Conservation (phyloP, 192 early-diverging fungal genomes). For the Coemansia interrupta region DNA sequence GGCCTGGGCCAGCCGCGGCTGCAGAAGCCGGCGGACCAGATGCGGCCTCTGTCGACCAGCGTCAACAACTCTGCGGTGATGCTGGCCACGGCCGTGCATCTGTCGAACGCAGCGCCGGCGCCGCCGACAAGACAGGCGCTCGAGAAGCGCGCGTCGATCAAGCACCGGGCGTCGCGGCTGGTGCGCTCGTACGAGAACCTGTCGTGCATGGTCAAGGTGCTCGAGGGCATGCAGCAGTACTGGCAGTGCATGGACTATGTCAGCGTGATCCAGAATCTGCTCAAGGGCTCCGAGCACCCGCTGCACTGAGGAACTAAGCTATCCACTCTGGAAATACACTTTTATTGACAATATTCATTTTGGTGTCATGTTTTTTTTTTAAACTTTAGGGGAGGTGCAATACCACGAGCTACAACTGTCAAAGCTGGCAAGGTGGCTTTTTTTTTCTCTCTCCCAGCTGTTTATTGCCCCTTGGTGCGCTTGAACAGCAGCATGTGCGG, state of each 20-base stretch:
- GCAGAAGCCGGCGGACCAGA: constrained; percentile 22
- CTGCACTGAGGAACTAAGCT: constrained; percentile 15
- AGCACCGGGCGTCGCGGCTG: constrained; percentile 27
- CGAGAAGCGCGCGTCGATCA: constrained; percentile 31
- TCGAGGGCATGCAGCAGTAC: constrained; percentile 55
- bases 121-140: constrained; percentile 11
- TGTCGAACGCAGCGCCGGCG: constrained; percentile 24
- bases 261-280: constrained; percentile 38
- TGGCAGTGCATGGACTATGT: constrained; percentile 55
- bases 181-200: constrained; percentile 48
- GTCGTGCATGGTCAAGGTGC: constrained; percentile 53
- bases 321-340: neutral
- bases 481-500: constrained; percentile 52
- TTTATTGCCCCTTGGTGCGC: constrained; percentile 18
- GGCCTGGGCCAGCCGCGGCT: constrained; percentile 12
- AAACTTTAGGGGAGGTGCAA: too few species aligned
- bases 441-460: too few species aligned
- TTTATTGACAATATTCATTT: neutral
- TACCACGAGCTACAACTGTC: neutral
- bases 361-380: neutral
- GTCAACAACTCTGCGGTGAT: constrained; percentile 46
- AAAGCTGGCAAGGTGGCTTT: too few species aligned
- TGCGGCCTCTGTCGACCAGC: constrained; percentile 46
- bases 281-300: constrained; percentile 46
- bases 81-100: constrained; percentile 36